Percentiles rank a stretch among this genome's conserved stretches.
Evolutionary conservation across 495 filamentous ascomycete genomes (phyloP).

Genomic region (Aspergillus coremiiformis): DNA sequence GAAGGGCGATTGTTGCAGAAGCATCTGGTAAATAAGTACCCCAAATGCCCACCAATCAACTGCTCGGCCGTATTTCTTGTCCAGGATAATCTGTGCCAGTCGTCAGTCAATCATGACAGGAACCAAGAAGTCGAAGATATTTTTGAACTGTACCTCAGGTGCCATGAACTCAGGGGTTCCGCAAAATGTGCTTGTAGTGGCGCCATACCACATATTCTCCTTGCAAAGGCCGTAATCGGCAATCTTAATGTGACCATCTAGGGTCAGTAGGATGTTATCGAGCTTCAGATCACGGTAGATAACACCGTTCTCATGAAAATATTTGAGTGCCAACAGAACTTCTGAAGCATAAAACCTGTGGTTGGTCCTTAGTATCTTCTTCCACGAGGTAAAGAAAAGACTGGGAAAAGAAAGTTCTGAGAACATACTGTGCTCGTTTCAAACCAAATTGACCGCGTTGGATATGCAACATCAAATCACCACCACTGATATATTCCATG

Average conservation of each 20-base stretch:
- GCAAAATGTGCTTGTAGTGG: conserved; percentile 95
- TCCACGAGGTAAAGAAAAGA: not conserved
- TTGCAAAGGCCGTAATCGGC: conserved; percentile 98
- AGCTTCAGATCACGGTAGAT: conserved; percentile 99
- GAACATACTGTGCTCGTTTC: conserved; percentile 85
- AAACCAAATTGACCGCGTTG: conserved; percentile 93
- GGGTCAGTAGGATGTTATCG: conserved; percentile 92
- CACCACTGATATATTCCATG: conserved; percentile 99
- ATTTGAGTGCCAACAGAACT: conserved; percentile 94
- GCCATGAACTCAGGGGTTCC: conserved; percentile 99
- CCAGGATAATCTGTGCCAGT: conserved; percentile 75
- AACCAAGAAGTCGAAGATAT: not conserved
- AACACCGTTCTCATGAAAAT: conserved; percentile 98
- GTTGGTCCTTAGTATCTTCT: not conserved
- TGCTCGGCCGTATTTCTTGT: conserved; percentile 98
- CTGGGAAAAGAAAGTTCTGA: not conserved
- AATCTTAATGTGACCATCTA: conserved; percentile 98
- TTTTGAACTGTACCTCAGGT: conserved; percentile 62
- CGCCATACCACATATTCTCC: conserved; percentile 99
- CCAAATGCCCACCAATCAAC: conserved; percentile 99
- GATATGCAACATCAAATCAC: conserved; percentile 98
- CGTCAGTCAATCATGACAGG: conserved; percentile 9
- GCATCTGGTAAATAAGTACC: conserved; percentile 99
- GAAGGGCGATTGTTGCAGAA: conserved; percentile 97
- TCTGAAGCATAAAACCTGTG: conserved; percentile 95